Evolutionary conservation across 148 eudicot species (phyloP).

Genomic region (Euryodendron excelsum): DNA sequence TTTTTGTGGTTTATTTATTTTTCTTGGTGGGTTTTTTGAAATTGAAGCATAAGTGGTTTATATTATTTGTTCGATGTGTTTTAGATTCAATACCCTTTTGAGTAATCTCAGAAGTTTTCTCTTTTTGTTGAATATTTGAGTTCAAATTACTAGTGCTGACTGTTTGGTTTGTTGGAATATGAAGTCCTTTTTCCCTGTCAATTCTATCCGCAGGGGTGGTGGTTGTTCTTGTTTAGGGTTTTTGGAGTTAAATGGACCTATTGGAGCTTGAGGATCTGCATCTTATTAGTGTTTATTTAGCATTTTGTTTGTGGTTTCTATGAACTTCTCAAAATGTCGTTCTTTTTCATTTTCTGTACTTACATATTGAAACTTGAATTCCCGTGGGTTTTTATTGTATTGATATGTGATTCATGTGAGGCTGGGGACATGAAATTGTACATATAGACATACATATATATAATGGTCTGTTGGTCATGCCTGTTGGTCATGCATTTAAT

Average conservation of each 20-base stretch:
- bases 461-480: too few relatives aligned
- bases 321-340: neutral
- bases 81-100: constrained; percentile 5
- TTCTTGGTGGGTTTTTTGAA: neutral
- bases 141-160: neutral
- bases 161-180: neutral
- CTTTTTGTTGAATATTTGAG: neutral
- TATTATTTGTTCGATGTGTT: neutral
- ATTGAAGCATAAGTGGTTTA: neutral
- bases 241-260: constrained; percentile 1
- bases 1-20: neutral
- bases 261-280: neutral
- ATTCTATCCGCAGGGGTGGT: neutral
- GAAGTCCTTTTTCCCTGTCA: neutral
- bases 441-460: neutral
- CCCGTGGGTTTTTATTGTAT: neutral
- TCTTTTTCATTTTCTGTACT: neutral
- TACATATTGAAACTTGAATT: constrained; percentile 1
- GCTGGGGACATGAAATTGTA: neutral
- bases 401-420: neutral
- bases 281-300: neutral
- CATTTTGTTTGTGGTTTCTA: neutral
- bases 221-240: neutral
- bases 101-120: constrained; percentile 1
- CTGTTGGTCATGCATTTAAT: neutral